phyloP scores from a whole-genome alignment of 768 basidiomycete genomes.

The Termitomyces sp. region DNA sequence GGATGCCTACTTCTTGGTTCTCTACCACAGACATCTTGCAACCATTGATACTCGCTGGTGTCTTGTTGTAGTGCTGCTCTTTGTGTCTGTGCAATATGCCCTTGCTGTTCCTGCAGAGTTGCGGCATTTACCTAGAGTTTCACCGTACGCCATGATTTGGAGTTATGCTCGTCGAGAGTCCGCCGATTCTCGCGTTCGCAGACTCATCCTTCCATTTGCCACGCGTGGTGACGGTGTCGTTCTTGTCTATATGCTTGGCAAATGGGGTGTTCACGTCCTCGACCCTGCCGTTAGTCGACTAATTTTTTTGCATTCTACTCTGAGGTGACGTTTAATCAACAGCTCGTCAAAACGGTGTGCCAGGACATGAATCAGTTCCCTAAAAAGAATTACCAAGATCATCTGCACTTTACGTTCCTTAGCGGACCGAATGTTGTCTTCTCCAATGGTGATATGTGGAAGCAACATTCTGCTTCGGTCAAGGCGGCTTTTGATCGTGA shows the following conservation, averaged over 20 bases:
- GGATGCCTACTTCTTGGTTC: constrained; percentile 2
- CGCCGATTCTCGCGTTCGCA: constrained; percentile 25
- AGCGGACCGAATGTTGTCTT: constrained; percentile 29
- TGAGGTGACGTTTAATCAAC: neutral
- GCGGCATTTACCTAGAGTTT: constrained; percentile 28
- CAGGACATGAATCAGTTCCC: constrained; percentile 19
- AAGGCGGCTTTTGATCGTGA: constrained; percentile 26
- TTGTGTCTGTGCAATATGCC: constrained; percentile 6
- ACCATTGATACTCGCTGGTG: constrained; percentile 4
- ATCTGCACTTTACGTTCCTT: constrained; percentile 30
- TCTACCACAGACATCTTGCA: neutral
- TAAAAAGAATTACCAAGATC: constrained; percentile 24
- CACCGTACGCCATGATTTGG: constrained; percentile 24
- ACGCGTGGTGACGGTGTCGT: constrained; percentile 26
- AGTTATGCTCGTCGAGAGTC: constrained; percentile 28
- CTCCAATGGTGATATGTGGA: constrained; percentile 32
- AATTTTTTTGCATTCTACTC: neutral
- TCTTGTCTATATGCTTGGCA: constrained; percentile 31
- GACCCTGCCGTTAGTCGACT: constrained; percentile 23
- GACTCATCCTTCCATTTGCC: constrained; percentile 30
- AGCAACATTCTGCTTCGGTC: constrained; percentile 27
- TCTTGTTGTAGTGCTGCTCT: neutral
- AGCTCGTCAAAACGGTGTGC: constrained; percentile 21
- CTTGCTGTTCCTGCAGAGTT: constrained; percentile 23
- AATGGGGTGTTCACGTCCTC: constrained; percentile 35